Evolutionary conservation across 78 protist species (phyloP).

Genomic region (Protostelium mycophagum): DNA sequence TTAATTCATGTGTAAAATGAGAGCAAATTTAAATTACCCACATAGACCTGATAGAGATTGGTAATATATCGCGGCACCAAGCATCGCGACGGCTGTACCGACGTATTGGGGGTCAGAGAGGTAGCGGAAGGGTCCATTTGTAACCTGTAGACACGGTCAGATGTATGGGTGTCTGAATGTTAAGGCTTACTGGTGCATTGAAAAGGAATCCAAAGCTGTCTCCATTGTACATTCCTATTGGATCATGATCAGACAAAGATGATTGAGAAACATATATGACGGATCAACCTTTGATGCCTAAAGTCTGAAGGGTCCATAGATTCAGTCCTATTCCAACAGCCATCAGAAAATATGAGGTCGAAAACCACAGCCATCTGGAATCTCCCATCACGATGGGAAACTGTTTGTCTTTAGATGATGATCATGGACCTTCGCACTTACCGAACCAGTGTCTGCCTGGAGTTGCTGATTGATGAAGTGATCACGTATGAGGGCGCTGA

Average conservation of each 20-base stretch:
- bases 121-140: conserved; percentile 32
- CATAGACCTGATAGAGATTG: conserved; percentile 36
- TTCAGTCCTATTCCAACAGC: conserved; percentile 51
- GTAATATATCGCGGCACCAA: conserved; percentile 35
- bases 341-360: not conserved
- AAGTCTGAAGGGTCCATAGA: conserved; percentile 32
- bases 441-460: not conserved
- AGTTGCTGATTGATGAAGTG: conserved; percentile 26
- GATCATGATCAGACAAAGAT: too few species aligned
- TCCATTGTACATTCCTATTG: conserved; percentile 64
- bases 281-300: conserved; percentile 56
- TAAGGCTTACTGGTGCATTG: conserved; percentile 34
- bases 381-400: not conserved
- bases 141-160: not conserved
- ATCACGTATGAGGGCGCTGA: conserved; percentile 44
- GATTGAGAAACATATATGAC: too few species aligned
- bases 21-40: conserved; percentile 2
- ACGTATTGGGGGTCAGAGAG: conserved; percentile 60
- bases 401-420: not conserved
- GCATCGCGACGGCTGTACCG: conserved; percentile 43
- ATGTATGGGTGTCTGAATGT: not conserved
- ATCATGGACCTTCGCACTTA: not conserved
- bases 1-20: not conserved
- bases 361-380: not conserved
- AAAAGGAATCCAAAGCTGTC: conserved; percentile 50